Base-by-base conservation (phyloP, 2,329 filamentous ascomycete genomes). In the Penicillium sp. region DNA sequence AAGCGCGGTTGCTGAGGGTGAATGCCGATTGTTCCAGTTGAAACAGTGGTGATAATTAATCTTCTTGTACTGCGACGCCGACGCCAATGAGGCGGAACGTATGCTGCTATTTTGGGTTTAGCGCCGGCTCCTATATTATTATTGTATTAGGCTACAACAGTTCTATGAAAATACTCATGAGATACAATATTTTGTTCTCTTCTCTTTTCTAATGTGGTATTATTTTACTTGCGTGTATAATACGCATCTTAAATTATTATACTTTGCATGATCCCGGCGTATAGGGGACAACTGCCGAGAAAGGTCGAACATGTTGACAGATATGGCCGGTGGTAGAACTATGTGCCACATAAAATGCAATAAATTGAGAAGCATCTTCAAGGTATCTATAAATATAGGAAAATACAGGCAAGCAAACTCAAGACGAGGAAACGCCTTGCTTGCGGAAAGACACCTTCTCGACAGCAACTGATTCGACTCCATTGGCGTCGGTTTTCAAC, bases 401-500 rank as follows among this genome's bases (percentile, higher is more conserved):
- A 47, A 46, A 23, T 20, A 47, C 30, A 48, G 20, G 16, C 43
- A 42, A 45, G 14, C n/a, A 18, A 42, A 21, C n/a, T 64, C 75
- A 83, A 67, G 80, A 79, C 52, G 76, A 72, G 20, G 83, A 81
- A 64, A 85, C 81, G 56, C 86, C 83, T 40, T 86, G 87, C 77
- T 91, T 92, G 65, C 89, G 89, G 72, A 89, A 93, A 51, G 89
- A 91, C 60, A 93, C 88, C 78, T 93, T 93, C 72, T 93, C 89
- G 43, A 93, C 89, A 16, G 87, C 87, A 47, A 93, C 89, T 59
- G 87, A 91, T 73, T 92, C 89, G 35, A 83, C 83, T 16, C 89
- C 89, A 63, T 89, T 86, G 56, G 83, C 85, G 65, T 91, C 88
- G 69, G 88, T 91, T 71, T 87, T 84, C 67, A 92, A 74, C 71